Conservation (phyloP, 176 grass and related monocot species). For the Ensete ventricosum region DNA sequence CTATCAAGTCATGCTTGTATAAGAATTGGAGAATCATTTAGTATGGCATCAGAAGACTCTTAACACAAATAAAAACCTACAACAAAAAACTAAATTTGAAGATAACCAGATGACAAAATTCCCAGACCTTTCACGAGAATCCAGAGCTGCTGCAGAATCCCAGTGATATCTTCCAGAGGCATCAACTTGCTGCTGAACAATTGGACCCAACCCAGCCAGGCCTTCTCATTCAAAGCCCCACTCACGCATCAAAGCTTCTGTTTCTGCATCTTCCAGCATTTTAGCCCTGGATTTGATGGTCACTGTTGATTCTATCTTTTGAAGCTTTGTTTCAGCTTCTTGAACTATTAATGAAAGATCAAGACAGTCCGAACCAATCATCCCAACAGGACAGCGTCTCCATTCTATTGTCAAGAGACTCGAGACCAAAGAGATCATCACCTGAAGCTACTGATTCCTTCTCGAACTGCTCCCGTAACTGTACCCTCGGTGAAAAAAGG, state of each 20-base stretch:
- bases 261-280: slow-evolving; percentile 66
- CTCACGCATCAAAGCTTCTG: slow-evolving; percentile 74
- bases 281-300: slow-evolving; percentile 42
- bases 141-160: slow-evolving; percentile 50
- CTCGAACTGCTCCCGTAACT: slow-evolving; percentile 77
- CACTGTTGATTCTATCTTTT: slow-evolving; percentile 29
- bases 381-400: slow-evolving; percentile 25
- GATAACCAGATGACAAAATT: slow-evolving; percentile 18
- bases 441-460: slow-evolving; percentile 61
- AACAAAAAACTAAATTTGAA: neutral
- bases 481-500: slow-evolving; percentile 73
- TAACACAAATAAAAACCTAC: neutral
- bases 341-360: slow-evolving; percentile 56
- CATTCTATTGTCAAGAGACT: neutral
- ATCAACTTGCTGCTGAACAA: slow-evolving; percentile 79
- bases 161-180: slow-evolving; percentile 90
- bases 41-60: slow-evolving; percentile 12
- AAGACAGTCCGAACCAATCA: slow-evolving; percentile 35
- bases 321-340: slow-evolving; percentile 63
- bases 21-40: slow-evolving; percentile 17
- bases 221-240: slow-evolving; percentile 70
- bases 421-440: slow-evolving; percentile 46
- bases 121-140: slow-evolving; percentile 45
- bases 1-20: slow-evolving; percentile 42
- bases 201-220: slow-evolving; percentile 73